A percentile compares a stretch with the other conserved stretches of the same genome.
phyloP scores from a whole-genome alignment of 2,329 filamentous ascomycete species.

The Nothomitra cinnamomea region DNA sequence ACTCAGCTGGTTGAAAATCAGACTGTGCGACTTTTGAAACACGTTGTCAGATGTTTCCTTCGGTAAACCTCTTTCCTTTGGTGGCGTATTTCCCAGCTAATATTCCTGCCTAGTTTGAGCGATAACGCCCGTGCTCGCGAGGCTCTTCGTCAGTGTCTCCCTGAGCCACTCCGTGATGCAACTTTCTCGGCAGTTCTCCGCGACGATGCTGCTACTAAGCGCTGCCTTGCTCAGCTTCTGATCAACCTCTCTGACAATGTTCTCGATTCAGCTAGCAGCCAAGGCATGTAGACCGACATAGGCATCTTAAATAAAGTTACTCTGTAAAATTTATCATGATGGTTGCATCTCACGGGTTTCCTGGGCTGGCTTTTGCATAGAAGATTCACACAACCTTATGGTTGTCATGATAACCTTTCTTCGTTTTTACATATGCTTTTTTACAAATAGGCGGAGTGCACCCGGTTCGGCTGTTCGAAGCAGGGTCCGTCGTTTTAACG shows the following conservation, averaged over 20 bases:
- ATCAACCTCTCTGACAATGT: conserved; percentile 92
- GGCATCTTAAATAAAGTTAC: neutral
- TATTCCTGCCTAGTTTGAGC: conserved; percentile 45
- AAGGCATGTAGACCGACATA: neutral
- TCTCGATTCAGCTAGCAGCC: conserved; percentile 26
- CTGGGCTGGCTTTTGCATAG: neutral
- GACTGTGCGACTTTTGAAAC: conserved; percentile 87
- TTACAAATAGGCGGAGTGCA: neutral
- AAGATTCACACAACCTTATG: neutral
- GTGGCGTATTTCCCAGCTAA: neutral
- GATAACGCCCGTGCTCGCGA: conserved; percentile 94
- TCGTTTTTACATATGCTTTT: neutral
- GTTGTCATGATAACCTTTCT: neutral
- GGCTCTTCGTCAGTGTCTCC: conserved; percentile 85
- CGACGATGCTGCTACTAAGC: conserved; percentile 93
- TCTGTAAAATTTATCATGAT: conserved; percentile 2
- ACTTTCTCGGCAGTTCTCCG: conserved; percentile 93
- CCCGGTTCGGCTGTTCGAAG: neutral
- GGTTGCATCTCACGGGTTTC: conserved; percentile 1
- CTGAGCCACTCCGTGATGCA: conserved; percentile 93
- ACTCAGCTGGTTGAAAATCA: conserved; percentile 94
- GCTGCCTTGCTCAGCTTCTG: conserved; percentile 88
- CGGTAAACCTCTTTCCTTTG: conserved; percentile 35
- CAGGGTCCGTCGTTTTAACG: neutral
- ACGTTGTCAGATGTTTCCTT: conserved; percentile 93